Evolutionary conservation across 148 eudicot species (phyloP).

Genomic region (Arctostaphylos glauca): DNA sequence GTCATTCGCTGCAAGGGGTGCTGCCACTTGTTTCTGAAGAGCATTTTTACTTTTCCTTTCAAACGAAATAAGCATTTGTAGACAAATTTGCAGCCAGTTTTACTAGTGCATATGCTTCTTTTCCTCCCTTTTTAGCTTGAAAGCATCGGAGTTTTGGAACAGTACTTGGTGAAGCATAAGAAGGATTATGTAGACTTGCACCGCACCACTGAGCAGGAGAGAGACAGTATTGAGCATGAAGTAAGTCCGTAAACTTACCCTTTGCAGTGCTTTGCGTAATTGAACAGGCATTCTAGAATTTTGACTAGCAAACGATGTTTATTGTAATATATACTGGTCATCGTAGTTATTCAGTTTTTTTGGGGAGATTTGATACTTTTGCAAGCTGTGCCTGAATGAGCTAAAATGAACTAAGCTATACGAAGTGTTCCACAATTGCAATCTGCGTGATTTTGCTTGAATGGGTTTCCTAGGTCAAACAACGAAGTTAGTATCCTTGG

Average conservation of each 20-base stretch:
- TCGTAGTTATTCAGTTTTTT: not conserved
- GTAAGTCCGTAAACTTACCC: constrained; percentile 42
- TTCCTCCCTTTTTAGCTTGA: constrained; percentile 54
- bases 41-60: not conserved
- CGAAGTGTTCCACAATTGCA: not conserved
- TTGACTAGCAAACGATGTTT: not conserved
- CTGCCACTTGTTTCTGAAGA: not conserved
- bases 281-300: not conserved
- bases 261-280: not conserved
- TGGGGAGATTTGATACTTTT: not conserved
- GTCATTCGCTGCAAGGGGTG: not conserved
- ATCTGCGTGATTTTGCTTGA: not conserved
- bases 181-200: constrained; percentile 87
- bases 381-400: not conserved
- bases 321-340: not conserved
- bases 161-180: constrained; percentile 76
- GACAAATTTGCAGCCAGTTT: not conserved
- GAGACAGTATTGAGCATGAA: constrained; percentile 97
- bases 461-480: not conserved
- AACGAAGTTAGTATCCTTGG: not conserved
- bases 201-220: constrained; percentile 89
- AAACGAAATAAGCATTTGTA: not conserved
- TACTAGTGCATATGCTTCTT: not conserved
- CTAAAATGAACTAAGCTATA: not conserved
- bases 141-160: constrained; percentile 71